Conservation (phyloP, 192 early-diverging fungal genomes). For the Podila minutissima region DNA sequence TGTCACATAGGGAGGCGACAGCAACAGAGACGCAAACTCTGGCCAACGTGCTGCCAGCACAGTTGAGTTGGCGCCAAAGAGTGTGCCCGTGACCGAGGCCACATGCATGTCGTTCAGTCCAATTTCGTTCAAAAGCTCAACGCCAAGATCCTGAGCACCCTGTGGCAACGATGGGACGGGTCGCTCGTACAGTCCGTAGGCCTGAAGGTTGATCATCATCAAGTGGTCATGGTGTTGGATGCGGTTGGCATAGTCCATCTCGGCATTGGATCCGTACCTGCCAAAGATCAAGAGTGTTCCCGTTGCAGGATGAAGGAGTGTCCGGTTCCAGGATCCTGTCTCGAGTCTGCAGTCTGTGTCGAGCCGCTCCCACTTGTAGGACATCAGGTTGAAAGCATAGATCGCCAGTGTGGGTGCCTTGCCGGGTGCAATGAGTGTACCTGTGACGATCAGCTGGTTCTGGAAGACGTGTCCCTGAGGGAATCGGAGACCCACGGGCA, state of each 20-base stretch:
- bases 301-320: conserved; percentile 16
- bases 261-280: conserved; percentile 5
- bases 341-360: conserved; percentile 9
- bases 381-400: conserved; percentile 16
- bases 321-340: conserved; percentile 17
- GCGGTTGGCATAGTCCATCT: conserved; percentile 10
- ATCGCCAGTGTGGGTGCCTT: conserved; percentile 16
- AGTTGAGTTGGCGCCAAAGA: conserved; percentile 18
- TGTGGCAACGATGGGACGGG: conserved; percentile 14
- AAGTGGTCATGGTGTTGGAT: conserved; percentile 18
- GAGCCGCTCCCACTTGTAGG: conserved; percentile 13
- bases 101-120: conserved; percentile 15
- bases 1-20: conserved; percentile 26
- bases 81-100: conserved; percentile 2
- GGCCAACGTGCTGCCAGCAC: conserved; percentile 21
- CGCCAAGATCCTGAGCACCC: conserved; percentile 9
- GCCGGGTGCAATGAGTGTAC: conserved; percentile 8
- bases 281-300: conserved; percentile 20
- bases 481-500: conserved; percentile 16
- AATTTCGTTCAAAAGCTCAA: not conserved
- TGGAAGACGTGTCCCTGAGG: conserved; percentile 22
- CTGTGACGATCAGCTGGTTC: conserved; percentile 17
- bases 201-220: conserved; percentile 18
- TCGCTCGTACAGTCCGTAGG: conserved; percentile 17
- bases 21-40: conserved; percentile 9